Evolutionary conservation across 148 eudicot species (phyloP).

Genomic region (Rhododendron williamsianum): DNA sequence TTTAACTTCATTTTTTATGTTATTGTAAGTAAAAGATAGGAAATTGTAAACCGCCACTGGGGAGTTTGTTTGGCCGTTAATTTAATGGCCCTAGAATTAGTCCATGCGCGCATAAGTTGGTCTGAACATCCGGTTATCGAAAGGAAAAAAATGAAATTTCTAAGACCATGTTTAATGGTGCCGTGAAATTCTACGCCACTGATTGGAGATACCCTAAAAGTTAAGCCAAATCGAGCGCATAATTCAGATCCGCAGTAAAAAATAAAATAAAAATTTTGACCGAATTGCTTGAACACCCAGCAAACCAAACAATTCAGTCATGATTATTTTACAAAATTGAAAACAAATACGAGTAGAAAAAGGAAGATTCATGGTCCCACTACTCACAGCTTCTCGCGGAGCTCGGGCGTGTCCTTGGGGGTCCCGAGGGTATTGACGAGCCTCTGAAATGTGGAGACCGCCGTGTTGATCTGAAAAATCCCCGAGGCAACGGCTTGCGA

Average conservation of each 20-base stretch:
- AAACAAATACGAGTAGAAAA: not conserved
- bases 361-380: not conserved
- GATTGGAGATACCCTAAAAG: not conserved
- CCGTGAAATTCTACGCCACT: too few relatives aligned
- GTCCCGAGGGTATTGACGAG: slow-evolving; percentile 89
- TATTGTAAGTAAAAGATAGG: too few relatives aligned
- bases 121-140: too few relatives aligned
- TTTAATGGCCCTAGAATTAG: too few relatives aligned
- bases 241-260: slow-evolving; percentile 1
- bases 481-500: slow-evolving; percentile 67
- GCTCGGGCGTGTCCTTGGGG: slow-evolving; percentile 80
- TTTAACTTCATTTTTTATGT: too few relatives aligned
- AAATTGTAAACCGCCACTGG: too few relatives aligned
- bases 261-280: not conserved
- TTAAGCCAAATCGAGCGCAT: not conserved
- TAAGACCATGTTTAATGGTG: too few relatives aligned
- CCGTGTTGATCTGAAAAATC: slow-evolving; percentile 76
- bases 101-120: too few relatives aligned
- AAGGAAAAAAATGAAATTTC: too few relatives aligned
- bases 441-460: slow-evolving; percentile 77
- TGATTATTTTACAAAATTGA: not conserved
- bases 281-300: not conserved
- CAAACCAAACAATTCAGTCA: not conserved
- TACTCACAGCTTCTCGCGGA: slow-evolving; percentile 72
- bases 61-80: too few relatives aligned